Evolutionary conservation across 2,329 filamentous ascomycete species (phyloP).

Genomic region (Penicillium sp.): DNA sequence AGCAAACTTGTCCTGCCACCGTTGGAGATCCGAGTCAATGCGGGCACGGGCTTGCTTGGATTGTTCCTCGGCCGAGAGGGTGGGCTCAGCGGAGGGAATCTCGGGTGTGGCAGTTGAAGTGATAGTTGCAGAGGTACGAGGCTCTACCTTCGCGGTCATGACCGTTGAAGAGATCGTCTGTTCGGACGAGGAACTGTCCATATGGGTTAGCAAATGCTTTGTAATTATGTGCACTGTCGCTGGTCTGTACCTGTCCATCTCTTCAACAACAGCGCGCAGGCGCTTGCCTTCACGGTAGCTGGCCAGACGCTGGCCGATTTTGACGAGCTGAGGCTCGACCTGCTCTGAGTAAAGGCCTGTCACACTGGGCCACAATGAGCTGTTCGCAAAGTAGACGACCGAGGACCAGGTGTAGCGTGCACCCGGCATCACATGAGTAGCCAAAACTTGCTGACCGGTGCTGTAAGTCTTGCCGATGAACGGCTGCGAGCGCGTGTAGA

Average conservation of each 20-base stretch:
- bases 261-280: slow-evolving; percentile 60
- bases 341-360: slow-evolving; percentile 83
- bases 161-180: slow-evolving; percentile 28
- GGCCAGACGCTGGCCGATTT: slow-evolving; percentile 87
- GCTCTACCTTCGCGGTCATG: slow-evolving; percentile 18
- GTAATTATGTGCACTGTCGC: background rate
- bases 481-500: slow-evolving; percentile 73
- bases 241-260: slow-evolving; percentile 50
- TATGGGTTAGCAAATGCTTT: slow-evolving; percentile 10
- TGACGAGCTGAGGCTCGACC: slow-evolving; percentile 90
- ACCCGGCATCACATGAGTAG: slow-evolving; percentile 71
- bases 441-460: slow-evolving; percentile 66
- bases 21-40: slow-evolving; percentile 75
- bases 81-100: slow-evolving; percentile 28
- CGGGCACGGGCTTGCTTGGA: slow-evolving; percentile 56
- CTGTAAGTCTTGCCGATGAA: slow-evolving; percentile 71
- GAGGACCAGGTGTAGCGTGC: slow-evolving; percentile 70
- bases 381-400: slow-evolving; percentile 70
- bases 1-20: slow-evolving; percentile 87
- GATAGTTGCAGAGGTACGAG: slow-evolving; percentile 20
- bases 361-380: slow-evolving; percentile 78
- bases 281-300: slow-evolving; percentile 62
- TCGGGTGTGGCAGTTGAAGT: slow-evolving; percentile 31
- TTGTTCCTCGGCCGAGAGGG: slow-evolving; percentile 49
- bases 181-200: slow-evolving; percentile 21